Percentiles rank a stretch among this genome's conserved stretches.
These are phyloP conservation scores for Trichoderma sp. DNA, from an alignment of 2,329 filamentous ascomycete species.

Conservation along the genomic window DNA sequence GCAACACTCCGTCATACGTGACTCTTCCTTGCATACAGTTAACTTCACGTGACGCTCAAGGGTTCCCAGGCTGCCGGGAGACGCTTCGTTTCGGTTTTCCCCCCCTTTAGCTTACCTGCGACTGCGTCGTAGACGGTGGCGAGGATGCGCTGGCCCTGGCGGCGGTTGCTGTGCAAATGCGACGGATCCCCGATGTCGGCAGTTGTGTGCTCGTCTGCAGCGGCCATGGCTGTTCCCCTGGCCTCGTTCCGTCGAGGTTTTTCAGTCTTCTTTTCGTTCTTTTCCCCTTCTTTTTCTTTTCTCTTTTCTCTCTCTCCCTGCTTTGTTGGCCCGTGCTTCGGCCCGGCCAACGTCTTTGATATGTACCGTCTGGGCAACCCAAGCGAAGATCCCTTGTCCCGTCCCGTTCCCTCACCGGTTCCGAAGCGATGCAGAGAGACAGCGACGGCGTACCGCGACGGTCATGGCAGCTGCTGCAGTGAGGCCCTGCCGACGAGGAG, in stretches of 20 bases:
- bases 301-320: neutral
- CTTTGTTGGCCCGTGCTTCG: neutral
- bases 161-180: slow-evolving; percentile 24
- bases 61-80: slow-evolving; percentile 22
- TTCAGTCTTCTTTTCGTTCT: neutral
- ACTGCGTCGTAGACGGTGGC: slow-evolving; percentile 73
- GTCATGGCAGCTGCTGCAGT: slow-evolving; percentile 15
- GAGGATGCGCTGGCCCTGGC: slow-evolving; percentile 36
- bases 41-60: slow-evolving; percentile 32
- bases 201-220: slow-evolving; percentile 10
- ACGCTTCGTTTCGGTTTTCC: slow-evolving; percentile 24
- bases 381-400: neutral
- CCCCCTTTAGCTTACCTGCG: slow-evolving; percentile 54
- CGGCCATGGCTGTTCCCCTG: neutral
- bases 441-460: neutral
- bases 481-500: neutral
- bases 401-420: slow-evolving; percentile 9
- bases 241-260: neutral
- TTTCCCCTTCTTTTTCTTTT: neutral
- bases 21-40: slow-evolving; percentile 39
- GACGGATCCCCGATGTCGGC: slow-evolving; percentile 14
- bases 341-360: neutral
- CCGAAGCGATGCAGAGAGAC: slow-evolving; percentile 6
- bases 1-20: slow-evolving; percentile 33
- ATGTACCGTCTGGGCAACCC: neutral